Evolutionary conservation across 2,329 filamentous ascomycete genomes (phyloP).

Genomic region (Samsoniella hepiali): DNA sequence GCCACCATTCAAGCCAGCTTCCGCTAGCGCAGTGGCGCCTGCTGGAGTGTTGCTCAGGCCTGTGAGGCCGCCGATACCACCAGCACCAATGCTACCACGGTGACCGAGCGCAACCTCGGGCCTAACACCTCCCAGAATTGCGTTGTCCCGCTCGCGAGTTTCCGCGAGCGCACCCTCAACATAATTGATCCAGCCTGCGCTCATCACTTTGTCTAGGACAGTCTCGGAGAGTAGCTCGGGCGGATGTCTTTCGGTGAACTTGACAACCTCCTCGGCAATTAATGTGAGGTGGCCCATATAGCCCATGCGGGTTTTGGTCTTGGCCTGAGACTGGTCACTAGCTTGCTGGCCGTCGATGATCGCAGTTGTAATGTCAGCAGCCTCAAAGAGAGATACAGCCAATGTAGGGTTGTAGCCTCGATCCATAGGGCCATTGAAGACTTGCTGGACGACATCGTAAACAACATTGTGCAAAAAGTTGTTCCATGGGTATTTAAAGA

Average conservation of each 20-base stretch:
- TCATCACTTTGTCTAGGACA: conserved; percentile 85
- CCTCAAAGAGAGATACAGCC: conserved; percentile 89
- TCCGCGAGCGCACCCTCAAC: conserved; percentile 91
- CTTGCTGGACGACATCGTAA: conserved; percentile 97
- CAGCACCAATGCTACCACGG: conserved; percentile 58
- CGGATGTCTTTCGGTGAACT: conserved; percentile 92
- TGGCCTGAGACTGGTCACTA: conserved; percentile 80
- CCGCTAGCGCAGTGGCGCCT: conserved; percentile 69
- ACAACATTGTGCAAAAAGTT: conserved; percentile 99
- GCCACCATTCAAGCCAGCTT: conserved; percentile 74
- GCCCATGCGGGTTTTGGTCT: conserved; percentile 85
- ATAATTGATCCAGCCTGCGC: conserved; percentile 88
- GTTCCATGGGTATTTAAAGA: conserved; percentile 98
- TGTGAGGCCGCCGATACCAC: conserved; percentile 44
- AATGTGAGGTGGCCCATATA: conserved; percentile 98
- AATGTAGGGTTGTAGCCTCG: conserved; percentile 87
- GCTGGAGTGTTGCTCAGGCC: conserved; percentile 38
- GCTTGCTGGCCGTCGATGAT: conserved; percentile 88
- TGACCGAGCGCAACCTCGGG: conserved; percentile 86
- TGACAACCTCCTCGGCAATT: conserved; percentile 97
- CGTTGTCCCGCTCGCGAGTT: conserved; percentile 93
- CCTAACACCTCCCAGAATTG: conserved; percentile 92
- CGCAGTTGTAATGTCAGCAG: conserved; percentile 81
- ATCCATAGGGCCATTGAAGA: conserved; percentile 98
- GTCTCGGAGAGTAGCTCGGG: conserved; percentile 80